Conservation (phyloP, 2,329 filamentous ascomycete genomes). For the Aspergillus caelatus region DNA sequence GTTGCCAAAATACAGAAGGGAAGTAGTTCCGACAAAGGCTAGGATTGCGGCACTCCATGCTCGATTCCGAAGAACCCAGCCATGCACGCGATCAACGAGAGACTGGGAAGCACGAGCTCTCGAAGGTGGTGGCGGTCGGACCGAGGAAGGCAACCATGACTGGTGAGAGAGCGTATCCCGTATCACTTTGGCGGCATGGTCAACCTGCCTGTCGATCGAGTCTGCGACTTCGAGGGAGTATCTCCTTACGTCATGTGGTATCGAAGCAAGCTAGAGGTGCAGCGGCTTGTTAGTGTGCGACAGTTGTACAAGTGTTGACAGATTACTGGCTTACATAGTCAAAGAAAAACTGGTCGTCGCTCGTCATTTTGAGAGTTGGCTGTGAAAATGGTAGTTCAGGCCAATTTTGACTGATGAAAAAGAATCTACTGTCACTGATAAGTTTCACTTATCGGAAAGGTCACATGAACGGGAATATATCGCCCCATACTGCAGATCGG, state of each 20-base stretch:
- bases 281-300: constrained; percentile 15
- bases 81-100: constrained; percentile 60
- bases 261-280: constrained; percentile 54
- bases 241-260: constrained; percentile 67
- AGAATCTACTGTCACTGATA: constrained; percentile 9
- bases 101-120: constrained; percentile 40
- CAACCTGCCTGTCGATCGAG: constrained; percentile 78
- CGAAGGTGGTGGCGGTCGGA: constrained; percentile 52
- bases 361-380: constrained; percentile 64
- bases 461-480: constrained; percentile 22
- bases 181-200: constrained; percentile 70
- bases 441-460: constrained; percentile 7
- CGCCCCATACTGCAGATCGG: constrained; percentile 3
- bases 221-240: constrained; percentile 76
- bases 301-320: neutral
- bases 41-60: constrained; percentile 72
- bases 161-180: constrained; percentile 69
- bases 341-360: constrained; percentile 76
- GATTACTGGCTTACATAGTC: constrained; percentile 65
- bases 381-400: neutral
- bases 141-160: constrained; percentile 71
- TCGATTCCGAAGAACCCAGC: constrained; percentile 74
- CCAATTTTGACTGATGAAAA: neutral
- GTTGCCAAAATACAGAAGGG: constrained; percentile 61
- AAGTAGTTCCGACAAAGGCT: constrained; percentile 68